Base-by-base conservation (phyloP, 805 yeast species). In the Wickerhamiella occidentalis region DNA sequence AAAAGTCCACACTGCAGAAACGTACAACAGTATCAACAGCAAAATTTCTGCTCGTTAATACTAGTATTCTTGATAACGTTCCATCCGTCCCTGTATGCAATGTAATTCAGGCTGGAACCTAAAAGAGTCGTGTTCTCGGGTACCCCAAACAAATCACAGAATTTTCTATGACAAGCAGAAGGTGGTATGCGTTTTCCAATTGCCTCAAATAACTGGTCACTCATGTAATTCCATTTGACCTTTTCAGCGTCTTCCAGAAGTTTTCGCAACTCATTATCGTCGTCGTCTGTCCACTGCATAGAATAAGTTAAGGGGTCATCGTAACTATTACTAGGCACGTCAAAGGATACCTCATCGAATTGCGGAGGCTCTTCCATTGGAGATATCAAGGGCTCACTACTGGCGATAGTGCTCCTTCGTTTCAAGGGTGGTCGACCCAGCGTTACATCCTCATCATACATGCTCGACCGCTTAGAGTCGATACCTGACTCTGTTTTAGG, bases 141-240 rank as follows among this genome's bases (percentile, higher is more conserved):
- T 30, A 74, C 68, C 3, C 80, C 79, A 56, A 77, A 72, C 56
- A 77, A 54, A 25, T 68, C 73, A 55, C 74, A 76, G 56, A 75
- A 75, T 61, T 77, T 78, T 54, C 72, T 74, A 43, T 68, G 69
- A 40, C 79, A 78, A 41, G 78, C 77, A 2, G 74, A 64, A 2
- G 78, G 72, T 3, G 80, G 73, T 7, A 67, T 71, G 38, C 68
- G 72, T 56, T 66, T 75, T 49, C 59, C 60, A 38, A 58, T 60
- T 7, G 52, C 54, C 17, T 52, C 45, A 12, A 64, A 55, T 22
- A 67, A 45, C 38, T 52, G 57, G 25, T 62, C 71, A 46, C 82
- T 74, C 54, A 77, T 70, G 57, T 69, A 77, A 58, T 74, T 74
- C 82, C 82, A 77, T 57, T 77, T 77, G 55, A 73, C 71, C 51